These are phyloP conservation scores for Entomophthora muscae DNA, from an alignment of 371 early-diverging fungal genomes.

Conservation along the genomic window DNA sequence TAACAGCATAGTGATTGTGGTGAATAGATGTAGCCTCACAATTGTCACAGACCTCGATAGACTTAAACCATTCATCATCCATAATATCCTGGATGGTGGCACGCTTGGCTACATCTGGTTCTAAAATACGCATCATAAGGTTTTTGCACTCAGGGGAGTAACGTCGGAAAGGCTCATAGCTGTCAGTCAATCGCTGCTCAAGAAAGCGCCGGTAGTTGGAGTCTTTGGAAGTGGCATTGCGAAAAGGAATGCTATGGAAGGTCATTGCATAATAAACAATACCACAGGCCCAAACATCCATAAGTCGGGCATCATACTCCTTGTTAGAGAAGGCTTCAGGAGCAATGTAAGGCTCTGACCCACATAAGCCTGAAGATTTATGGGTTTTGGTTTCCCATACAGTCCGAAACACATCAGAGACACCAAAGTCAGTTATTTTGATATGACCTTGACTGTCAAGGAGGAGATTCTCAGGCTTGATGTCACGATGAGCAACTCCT, in stretches of 20 bases:
- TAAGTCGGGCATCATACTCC: constrained; percentile 60
- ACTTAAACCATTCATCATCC: constrained; percentile 49
- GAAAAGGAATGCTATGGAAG: constrained; percentile 56
- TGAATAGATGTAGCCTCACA: background rate
- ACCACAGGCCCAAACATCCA: constrained; percentile 75
- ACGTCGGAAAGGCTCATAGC: constrained; percentile 37
- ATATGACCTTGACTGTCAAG: constrained; percentile 60
- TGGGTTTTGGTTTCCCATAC: constrained; percentile 49
- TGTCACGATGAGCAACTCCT: constrained; percentile 86
- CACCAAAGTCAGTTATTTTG: constrained; percentile 97
- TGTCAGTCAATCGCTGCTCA: constrained; percentile 22
- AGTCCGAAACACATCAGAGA: constrained; percentile 76
- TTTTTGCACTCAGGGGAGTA: constrained; percentile 27
- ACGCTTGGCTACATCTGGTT: constrained; percentile 54
- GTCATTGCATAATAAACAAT: constrained; percentile 67
- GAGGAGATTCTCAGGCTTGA: constrained; percentile 86
- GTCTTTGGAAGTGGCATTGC: constrained; percentile 42
- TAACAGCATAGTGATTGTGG: constrained; percentile 1
- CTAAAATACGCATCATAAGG: constrained; percentile 55
- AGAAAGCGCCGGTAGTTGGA: constrained; percentile 37
- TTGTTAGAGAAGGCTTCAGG: constrained; percentile 54
- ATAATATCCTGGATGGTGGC: constrained; percentile 35
- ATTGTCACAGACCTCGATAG: constrained; percentile 24
- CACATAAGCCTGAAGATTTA: constrained; percentile 58
- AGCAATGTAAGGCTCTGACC: constrained; percentile 79